A percentile compares a stretch with the other conserved stretches of the same genome.
Conservation (phyloP, 768 basidiomycete species). For the Auricularia sp. region DNA sequence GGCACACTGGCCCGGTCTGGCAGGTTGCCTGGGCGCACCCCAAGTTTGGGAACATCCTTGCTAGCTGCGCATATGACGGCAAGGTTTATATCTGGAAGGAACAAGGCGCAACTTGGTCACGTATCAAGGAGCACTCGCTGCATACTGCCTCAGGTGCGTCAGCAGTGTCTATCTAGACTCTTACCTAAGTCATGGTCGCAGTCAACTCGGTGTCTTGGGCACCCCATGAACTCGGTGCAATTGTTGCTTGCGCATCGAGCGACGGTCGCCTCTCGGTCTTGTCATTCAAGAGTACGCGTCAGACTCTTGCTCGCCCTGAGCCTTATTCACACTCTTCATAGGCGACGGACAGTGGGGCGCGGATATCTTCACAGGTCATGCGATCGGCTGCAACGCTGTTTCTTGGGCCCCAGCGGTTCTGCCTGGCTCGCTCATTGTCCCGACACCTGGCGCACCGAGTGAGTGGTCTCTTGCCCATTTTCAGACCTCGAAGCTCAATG, state of each 20-base stretch:
- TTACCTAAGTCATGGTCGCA: constrained; percentile 19
- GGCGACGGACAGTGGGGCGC: constrained; percentile 96
- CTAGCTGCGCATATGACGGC: constrained; percentile 97
- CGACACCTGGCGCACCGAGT: constrained; percentile 17
- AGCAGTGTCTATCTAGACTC: neutral
- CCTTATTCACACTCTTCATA: constrained; percentile 21
- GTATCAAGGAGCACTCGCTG: constrained; percentile 89
- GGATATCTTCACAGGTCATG: constrained; percentile 90
- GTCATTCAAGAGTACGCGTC: constrained; percentile 80
- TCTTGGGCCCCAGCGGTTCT: constrained; percentile 93
- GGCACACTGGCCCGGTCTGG: constrained; percentile 97
- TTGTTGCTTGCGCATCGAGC: constrained; percentile 91
- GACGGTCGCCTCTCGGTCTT: constrained; percentile 96
- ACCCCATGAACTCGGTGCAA: constrained; percentile 95
- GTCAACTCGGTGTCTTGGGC: constrained; percentile 99
- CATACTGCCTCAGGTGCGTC: constrained; percentile 85
- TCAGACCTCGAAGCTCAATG: too few species aligned
- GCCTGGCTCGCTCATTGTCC: constrained; percentile 74
- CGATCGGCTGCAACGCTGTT: constrained; percentile 93
- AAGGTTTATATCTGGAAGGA: constrained; percentile 99
- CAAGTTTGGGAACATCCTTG: constrained; percentile 91
- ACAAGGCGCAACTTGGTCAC: constrained; percentile 71
- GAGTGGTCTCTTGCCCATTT: neutral
- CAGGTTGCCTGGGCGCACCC: constrained; percentile 98
- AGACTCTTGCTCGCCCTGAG: neutral